These are phyloP conservation scores for Pelargonium fulgidum DNA, from an alignment of 441 rosid genomes.

Conservation along the genomic window DNA sequence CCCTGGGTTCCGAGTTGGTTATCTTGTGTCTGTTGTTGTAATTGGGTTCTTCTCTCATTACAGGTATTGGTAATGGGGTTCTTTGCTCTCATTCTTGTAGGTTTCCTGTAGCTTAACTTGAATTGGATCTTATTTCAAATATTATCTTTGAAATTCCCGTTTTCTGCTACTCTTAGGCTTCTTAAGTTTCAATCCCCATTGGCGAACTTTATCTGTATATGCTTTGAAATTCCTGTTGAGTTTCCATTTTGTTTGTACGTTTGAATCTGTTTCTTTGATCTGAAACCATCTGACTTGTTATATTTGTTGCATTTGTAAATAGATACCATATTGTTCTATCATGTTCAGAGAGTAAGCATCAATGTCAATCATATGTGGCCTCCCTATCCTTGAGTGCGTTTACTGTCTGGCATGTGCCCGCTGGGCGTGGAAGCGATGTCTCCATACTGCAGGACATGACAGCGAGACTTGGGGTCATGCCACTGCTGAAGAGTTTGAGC, in stretches of 20 bases:
- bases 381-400: constrained; percentile 76
- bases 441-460: constrained; percentile 69
- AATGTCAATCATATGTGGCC: constrained; percentile 80
- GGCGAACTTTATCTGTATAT: neutral
- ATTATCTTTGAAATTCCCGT: neutral
- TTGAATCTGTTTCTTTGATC: neutral
- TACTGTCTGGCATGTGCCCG: constrained; percentile 55
- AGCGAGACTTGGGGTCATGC: constrained; percentile 72
- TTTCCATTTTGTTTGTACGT: neutral
- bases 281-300: neutral
- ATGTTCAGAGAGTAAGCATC: constrained; percentile 20
- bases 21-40: no score
- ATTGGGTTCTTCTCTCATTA: no score
- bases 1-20: neutral
- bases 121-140: neutral
- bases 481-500: constrained; percentile 61
- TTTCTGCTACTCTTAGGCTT: neutral
- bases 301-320: neutral
- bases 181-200: neutral
- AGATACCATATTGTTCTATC: neutral
- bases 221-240: neutral
- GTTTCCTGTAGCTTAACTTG: no score
- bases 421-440: constrained; percentile 94
- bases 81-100: no score
- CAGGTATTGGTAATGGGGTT: no score